Conservation (phyloP, 306 rosid species). For the Erythrophleum fordii region DNA sequence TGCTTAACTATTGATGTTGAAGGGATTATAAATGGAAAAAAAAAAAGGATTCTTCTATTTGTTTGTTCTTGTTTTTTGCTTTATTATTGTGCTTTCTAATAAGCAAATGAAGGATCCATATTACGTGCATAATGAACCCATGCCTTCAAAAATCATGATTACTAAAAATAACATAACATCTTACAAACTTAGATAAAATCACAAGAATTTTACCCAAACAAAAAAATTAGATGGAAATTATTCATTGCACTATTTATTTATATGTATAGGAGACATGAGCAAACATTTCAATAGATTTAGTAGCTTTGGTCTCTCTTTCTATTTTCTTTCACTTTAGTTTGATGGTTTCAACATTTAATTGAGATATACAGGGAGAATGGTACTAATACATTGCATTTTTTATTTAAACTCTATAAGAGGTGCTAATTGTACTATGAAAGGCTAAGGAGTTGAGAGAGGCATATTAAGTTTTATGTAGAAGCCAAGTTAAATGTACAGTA, state of each 20-base stretch:
- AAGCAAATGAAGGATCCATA: slow-evolving; percentile 31
- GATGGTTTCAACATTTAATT: slow-evolving; percentile 22
- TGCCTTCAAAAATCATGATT: slow-evolving; percentile 7
- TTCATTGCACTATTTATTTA: slow-evolving; percentile 17
- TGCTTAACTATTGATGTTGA: slow-evolving; percentile 28
- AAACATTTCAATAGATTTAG: slow-evolving; percentile 16
- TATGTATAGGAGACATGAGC: background rate
- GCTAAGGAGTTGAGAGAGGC: slow-evolving; percentile 41
- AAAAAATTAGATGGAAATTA: slow-evolving; percentile 25
- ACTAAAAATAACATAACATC: background rate
- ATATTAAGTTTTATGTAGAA: slow-evolving; percentile 9
- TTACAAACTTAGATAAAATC: slow-evolving; percentile 8
- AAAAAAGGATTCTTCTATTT: slow-evolving; percentile 26
- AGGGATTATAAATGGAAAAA: slow-evolving; percentile 34
- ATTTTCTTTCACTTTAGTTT: slow-evolving; percentile 1
- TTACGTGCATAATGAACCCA: slow-evolving; percentile 27
- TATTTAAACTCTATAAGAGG: slow-evolving; percentile 37
- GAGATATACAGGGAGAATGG: slow-evolving; percentile 3
- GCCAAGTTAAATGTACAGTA: slow-evolving; percentile 33
- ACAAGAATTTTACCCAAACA: too few relatives aligned
- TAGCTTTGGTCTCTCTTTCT: slow-evolving; percentile 4
- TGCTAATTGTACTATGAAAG: slow-evolving; percentile 25
- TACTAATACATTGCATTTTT: slow-evolving; percentile 28
- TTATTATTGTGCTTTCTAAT: slow-evolving; percentile 31
- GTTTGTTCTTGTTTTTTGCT: slow-evolving; percentile 22